phyloP scores from a whole-genome alignment of 2,329 filamentous ascomycete genomes.

The Domatiomyces globalis region DNA sequence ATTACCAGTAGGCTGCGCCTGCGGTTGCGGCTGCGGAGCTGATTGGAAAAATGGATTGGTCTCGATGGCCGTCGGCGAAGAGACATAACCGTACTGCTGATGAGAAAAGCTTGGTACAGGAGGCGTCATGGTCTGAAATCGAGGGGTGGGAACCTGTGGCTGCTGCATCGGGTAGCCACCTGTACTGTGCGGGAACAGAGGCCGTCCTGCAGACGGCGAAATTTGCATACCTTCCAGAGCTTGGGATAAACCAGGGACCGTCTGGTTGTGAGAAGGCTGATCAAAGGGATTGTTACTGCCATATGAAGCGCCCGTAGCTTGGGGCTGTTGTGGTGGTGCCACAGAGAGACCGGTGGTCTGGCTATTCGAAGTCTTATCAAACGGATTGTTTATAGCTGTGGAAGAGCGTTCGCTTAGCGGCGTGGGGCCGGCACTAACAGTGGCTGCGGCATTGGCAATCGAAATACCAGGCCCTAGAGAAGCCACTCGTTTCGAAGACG shows the following conservation, averaged over 20 bases:
- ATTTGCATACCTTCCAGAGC: conserved; percentile 65
- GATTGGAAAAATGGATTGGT: conserved; percentile 34
- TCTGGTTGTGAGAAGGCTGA: conserved; percentile 22
- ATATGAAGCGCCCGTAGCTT: conserved; percentile 2
- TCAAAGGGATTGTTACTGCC: conserved; percentile 20
- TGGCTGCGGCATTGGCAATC: conserved; percentile 12
- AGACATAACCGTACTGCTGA: conserved; percentile 20
- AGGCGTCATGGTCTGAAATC: conserved; percentile 31
- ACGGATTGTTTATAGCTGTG: conserved; percentile 49
- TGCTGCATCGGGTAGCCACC: conserved; percentile 42
- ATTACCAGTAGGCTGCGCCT: conserved; percentile 14
- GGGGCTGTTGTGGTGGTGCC: conserved; percentile 7
- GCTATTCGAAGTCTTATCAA: conserved; percentile 36
- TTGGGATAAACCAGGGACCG: conserved; percentile 43
- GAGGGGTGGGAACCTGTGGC: conserved; percentile 25
- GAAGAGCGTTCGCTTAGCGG: not conserved
- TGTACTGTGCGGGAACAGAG: conserved; percentile 62
- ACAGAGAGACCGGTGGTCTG: conserved; percentile 17
- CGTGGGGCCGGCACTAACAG: conserved; percentile 10
- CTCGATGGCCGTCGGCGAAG: conserved; percentile 13
- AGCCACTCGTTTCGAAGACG: conserved; percentile 37
- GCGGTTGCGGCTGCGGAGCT: conserved; percentile 4
- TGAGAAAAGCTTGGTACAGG: conserved; percentile 19
- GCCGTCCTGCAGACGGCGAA: conserved; percentile 32
- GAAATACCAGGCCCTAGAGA: conserved; percentile 20